Evolutionary conservation across 2,329 filamentous ascomycete genomes (phyloP), one percentile per base, ranked within the genome.

Genomic region (Bipolaris sorokiniana): DNA sequence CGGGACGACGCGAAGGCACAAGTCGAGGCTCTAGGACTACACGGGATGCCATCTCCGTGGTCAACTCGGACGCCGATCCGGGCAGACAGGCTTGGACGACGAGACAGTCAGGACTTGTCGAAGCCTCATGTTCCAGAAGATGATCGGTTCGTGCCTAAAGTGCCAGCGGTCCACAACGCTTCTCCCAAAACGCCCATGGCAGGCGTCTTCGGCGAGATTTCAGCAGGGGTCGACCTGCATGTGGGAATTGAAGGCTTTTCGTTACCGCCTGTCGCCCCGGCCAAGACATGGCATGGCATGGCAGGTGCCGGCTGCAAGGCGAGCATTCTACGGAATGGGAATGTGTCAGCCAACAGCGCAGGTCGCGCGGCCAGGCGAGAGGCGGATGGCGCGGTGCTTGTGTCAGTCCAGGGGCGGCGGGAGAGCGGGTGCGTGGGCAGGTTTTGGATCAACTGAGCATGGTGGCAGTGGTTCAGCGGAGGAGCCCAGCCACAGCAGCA

Each of bases 51-150:
- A 56, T 54, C 54, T 63, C 64, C 61, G 62, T 63, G 65, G 58
- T 59, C 37, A 48, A 49, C 48, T 69, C 69, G 69, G 68, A 66
- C 65, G 64, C 56, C 67, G 65, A 72, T 74, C 71, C 71, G 65
- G 63, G 56, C 49, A 63, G 48, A 50, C 61, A 66, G 65, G 57
- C 48, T 47, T 55, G 48, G 36, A 54, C 18, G 50, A 54, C 18
- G 46, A 52, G 15, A 26, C 51, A 55, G 37, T 56, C 56, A 58
- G 46, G 48, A 10, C 26, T 58, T 55, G 36, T 57, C 51, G 49
- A 63, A 48, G 59, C 47, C 61, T 55, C 54, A 57, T 41, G 59
- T 54, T 66, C 61, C 56, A 64, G 57, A 60, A 60, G 53, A 49
- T 53, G 59, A 61, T 56, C 57, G 52, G 53, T 56, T 64, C 47